Percentiles rank a stretch among this genome's conserved stretches.
Evolutionary conservation across 805 yeast genomes (phyloP).

Genomic region (Wickerhamiella siamensis): DNA sequence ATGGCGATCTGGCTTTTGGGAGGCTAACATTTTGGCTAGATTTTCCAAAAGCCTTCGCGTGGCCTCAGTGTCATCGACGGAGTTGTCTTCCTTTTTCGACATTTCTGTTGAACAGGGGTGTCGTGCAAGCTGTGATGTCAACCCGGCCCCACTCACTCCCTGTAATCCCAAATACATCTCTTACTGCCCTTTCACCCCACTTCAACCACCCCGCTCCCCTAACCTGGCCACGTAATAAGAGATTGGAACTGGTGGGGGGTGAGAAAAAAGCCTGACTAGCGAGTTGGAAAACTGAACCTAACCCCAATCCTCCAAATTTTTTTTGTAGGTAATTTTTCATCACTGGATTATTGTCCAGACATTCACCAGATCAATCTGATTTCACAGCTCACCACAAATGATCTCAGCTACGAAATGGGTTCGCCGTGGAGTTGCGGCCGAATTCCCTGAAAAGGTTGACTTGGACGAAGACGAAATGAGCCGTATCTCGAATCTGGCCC

Average conservation of each 20-base stretch:
- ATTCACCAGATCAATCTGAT: too few relatives aligned
- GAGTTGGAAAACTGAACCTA: neutral
- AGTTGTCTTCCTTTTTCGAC: neutral
- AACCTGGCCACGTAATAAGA: too few relatives aligned
- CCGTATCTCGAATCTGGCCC: constrained; percentile 74
- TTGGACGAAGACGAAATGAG: constrained; percentile 86
- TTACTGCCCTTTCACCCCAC: too few relatives aligned
- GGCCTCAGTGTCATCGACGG: neutral
- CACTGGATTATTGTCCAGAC: neutral
- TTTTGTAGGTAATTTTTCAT: neutral
- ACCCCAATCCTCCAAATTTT: neutral
- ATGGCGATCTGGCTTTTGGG: neutral
- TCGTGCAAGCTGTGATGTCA: too few relatives aligned
- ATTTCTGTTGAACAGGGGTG: too few relatives aligned
- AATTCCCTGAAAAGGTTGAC: constrained; percentile 79
- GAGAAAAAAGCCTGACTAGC: too few relatives aligned
- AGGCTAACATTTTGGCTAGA: constrained; percentile 3
- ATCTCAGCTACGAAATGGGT: constrained; percentile 92
- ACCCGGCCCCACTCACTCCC: too few relatives aligned
- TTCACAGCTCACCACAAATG: too few relatives aligned
- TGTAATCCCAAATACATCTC: too few relatives aligned
- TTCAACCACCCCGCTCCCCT: too few relatives aligned
- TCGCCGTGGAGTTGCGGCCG: constrained; percentile 89
- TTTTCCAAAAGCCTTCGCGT: neutral
- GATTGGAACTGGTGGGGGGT: too few relatives aligned